Percentiles rank a stretch among this genome's conserved stretches.
These are phyloP conservation scores for Laburnicola sp. DNA, from an alignment of 2,329 filamentous ascomycete genomes.

Conservation along the genomic window DNA sequence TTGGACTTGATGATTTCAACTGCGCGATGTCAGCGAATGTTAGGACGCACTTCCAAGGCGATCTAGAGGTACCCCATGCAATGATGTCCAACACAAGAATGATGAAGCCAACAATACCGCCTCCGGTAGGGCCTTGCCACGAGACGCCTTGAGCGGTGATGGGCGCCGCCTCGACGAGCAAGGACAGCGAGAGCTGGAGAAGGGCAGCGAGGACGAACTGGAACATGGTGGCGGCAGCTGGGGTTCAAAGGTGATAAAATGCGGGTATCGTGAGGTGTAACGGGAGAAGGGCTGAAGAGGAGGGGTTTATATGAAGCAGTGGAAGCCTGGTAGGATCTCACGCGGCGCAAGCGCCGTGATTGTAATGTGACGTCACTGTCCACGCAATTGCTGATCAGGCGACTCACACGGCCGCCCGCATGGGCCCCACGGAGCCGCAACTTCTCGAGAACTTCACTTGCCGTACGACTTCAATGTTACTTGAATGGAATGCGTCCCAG, in stretches of 20 bases:
- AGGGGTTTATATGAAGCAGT: slow-evolving; percentile 1
- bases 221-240: slow-evolving; percentile 29
- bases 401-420: neutral
- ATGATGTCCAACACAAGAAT: slow-evolving; percentile 65
- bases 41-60: neutral
- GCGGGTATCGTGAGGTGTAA: neutral
- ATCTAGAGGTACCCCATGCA: slow-evolving; percentile 58
- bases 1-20: slow-evolving; percentile 68
- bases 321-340: neutral
- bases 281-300: neutral
- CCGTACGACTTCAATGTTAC: no score
- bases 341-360: slow-evolving; percentile 1
- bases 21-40: slow-evolving; percentile 37
- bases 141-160: slow-evolving; percentile 45
- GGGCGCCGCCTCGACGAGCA: slow-evolving; percentile 56
- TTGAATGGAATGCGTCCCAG: no score
- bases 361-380: neutral
- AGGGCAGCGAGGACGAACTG: slow-evolving; percentile 48
- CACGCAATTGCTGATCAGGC: slow-evolving; percentile 1
- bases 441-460: no score
- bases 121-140: slow-evolving; percentile 64
- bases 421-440: no score
- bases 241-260: neutral
- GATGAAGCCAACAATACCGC: slow-evolving; percentile 64
- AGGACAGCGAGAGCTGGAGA: slow-evolving; percentile 57